Conservation (phyloP, 116 monocot genomes). For the Cymodocea nodosa region DNA sequence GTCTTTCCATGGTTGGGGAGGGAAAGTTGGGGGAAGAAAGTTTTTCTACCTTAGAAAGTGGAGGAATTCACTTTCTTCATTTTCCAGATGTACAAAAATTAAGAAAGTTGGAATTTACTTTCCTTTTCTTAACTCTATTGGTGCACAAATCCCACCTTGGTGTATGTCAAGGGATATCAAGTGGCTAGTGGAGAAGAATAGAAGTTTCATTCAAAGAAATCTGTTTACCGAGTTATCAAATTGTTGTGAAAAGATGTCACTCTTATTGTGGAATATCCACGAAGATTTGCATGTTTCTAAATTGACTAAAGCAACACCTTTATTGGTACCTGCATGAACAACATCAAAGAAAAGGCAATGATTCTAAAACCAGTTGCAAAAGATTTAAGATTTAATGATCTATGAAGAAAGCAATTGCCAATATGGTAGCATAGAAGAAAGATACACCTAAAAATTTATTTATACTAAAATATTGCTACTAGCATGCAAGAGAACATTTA, state of each 20-base stretch:
- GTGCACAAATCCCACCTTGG: no score
- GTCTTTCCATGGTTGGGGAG: no score
- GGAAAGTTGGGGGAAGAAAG: no score
- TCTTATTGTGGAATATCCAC: slow-evolving; percentile 43
- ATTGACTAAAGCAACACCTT: slow-evolving; percentile 44
- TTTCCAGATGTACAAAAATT: background rate
- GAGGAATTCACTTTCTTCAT: background rate
- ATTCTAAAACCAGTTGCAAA: background rate
- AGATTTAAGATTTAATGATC: no score
- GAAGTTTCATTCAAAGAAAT: background rate
- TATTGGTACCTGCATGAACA: slow-evolving; percentile 42
- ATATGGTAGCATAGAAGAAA: no score
- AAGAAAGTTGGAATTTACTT: background rate
- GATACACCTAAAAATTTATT: no score
- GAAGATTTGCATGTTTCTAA: slow-evolving; percentile 44
- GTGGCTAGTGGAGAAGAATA: background rate
- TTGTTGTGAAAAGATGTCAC: slow-evolving; percentile 62
- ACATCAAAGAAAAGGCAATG: background rate
- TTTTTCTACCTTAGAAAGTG: no score
- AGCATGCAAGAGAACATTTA: no score
- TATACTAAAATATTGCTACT: no score
- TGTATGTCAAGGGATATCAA: no score
- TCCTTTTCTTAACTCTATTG: background rate
- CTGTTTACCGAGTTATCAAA: slow-evolving; percentile 53
- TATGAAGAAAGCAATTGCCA: no score